These are phyloP conservation scores for Neurospora discreta DNA, from an alignment of 495 filamentous ascomycete species.

Conservation along the genomic window DNA sequence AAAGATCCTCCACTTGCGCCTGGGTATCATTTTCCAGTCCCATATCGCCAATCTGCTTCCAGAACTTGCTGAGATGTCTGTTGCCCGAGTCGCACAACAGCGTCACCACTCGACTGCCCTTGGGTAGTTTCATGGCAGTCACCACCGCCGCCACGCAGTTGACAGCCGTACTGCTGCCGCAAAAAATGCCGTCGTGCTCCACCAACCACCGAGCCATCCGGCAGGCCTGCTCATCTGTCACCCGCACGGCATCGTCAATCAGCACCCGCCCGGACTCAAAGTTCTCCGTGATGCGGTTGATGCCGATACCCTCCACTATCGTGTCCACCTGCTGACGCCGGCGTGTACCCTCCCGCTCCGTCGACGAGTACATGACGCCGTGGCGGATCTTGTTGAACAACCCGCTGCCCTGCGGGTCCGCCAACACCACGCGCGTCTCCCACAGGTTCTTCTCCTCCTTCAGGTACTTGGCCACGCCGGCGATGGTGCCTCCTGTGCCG, in stretches of 20 bases:
- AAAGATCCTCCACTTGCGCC: slow-evolving; percentile 16
- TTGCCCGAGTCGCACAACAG: slow-evolving; percentile 86
- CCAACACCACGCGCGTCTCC: slow-evolving; percentile 64
- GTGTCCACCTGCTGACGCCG: slow-evolving; percentile 86
- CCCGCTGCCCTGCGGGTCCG: slow-evolving; percentile 90
- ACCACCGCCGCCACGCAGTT: slow-evolving; percentile 89
- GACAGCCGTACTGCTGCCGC: slow-evolving; percentile 87
- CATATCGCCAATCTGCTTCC: slow-evolving; percentile 67
- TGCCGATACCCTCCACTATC: slow-evolving; percentile 91
- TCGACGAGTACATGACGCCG: slow-evolving; percentile 89
- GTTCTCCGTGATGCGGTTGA: slow-evolving; percentile 85
- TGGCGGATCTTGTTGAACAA: slow-evolving; percentile 81
- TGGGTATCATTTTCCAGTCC: slow-evolving; percentile 36
- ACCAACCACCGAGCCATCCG: slow-evolving; percentile 92
- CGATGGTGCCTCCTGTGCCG: slow-evolving; percentile 88
- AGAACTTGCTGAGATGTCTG: slow-evolving; percentile 89
- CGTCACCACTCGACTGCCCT: slow-evolving; percentile 73
- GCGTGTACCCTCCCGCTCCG: slow-evolving; percentile 81
- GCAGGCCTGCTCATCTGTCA: slow-evolving; percentile 84
- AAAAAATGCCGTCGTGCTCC: slow-evolving; percentile 91
- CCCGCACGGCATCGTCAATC: slow-evolving; percentile 81
- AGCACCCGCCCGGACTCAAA: slow-evolving; percentile 76
- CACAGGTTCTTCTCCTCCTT: slow-evolving; percentile 43
- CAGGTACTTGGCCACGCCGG: slow-evolving; percentile 71
- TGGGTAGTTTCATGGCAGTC: slow-evolving; percentile 55